Evolutionary conservation across 768 basidiomycete genomes (phyloP), one percentile per base, ranked within the genome.

Genomic region (Phaeolepiota aurea): DNA sequence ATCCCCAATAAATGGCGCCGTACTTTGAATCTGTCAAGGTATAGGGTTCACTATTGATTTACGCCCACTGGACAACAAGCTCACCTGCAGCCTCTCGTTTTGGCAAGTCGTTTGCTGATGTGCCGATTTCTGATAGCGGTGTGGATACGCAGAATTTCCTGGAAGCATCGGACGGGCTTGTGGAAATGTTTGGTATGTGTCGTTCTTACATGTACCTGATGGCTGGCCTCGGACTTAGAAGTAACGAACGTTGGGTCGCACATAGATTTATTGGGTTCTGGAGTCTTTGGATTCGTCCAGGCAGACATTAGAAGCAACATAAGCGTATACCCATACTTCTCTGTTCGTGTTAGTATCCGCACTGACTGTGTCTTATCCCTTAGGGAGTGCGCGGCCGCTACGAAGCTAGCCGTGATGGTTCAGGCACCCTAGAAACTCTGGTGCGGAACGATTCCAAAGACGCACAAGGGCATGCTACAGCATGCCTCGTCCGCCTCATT

Each of bases 161-260:
- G 34, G 82, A 88, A 54, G 93, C 93, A 1, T 79, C 89, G 14
- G 89, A 94, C 59, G 92, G 88, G 13, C 71, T 98, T 19, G 68
- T 83, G 12, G 65, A 73, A 40, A 65, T 87, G 65, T 86, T 86
- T 54, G 81, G 84, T 82, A 46, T 43, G 74, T 43, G 9, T 38
- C 13, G 13, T 20, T 44, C 22, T 32, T 37, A 16, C 34, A 36
- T 49, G 41, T 40, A 40, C 33, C 34, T 37, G n/a, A 21, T 40
- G 20, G 15, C 21, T 30, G n/a, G n/a, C 43, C 46, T 45, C 48
- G 45, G 43, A 43, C 41, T 45, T 47, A 44, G 38, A 31, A 37
- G 28, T 14, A 5, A 42, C 12, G 18, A 28, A 25, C 22, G 28
- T 20, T 41, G 21, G 32, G 12, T 16, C 43, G 46, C 30, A 20